Conservation (phyloP, 148 eudicot species). For the Simmondsia chinensis region DNA sequence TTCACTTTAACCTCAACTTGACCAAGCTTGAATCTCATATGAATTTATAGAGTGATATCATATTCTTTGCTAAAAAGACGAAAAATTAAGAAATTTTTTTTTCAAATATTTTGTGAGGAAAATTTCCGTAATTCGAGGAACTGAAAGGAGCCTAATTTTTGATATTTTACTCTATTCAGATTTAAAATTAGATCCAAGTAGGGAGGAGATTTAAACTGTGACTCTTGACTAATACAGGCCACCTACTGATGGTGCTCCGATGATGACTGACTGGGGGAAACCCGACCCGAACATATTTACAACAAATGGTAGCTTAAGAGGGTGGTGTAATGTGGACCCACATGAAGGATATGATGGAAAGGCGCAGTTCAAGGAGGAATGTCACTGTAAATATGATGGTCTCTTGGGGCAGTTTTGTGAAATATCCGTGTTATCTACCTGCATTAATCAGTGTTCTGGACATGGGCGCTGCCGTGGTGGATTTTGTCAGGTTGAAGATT, state of each 20-base stretch:
- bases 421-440: slow-evolving; percentile 49
- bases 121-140: no score
- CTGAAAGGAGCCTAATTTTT: no score
- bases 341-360: slow-evolving; percentile 54
- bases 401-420: slow-evolving; percentile 69
- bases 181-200: no score
- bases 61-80: no score
- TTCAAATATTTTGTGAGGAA: no score
- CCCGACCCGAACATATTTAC: slow-evolving; percentile 63
- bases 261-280: slow-evolving; percentile 53
- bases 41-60: no score
- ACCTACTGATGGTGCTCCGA: slow-evolving; percentile 43
- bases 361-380: slow-evolving; percentile 61
- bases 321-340: slow-evolving; percentile 98
- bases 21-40: no score
- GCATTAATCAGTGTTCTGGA: slow-evolving; percentile 90
- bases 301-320: slow-evolving; percentile 50
- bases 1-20: no score
- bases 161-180: background rate
- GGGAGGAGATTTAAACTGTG: no score
- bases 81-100: no score
- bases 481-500: slow-evolving; percentile 64
- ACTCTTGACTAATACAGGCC: no score
- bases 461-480: slow-evolving; percentile 95
- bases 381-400: slow-evolving; percentile 95